phyloP scores from a whole-genome alignment of 768 basidiomycete species.

The Strobilomyces dryophilus region DNA sequence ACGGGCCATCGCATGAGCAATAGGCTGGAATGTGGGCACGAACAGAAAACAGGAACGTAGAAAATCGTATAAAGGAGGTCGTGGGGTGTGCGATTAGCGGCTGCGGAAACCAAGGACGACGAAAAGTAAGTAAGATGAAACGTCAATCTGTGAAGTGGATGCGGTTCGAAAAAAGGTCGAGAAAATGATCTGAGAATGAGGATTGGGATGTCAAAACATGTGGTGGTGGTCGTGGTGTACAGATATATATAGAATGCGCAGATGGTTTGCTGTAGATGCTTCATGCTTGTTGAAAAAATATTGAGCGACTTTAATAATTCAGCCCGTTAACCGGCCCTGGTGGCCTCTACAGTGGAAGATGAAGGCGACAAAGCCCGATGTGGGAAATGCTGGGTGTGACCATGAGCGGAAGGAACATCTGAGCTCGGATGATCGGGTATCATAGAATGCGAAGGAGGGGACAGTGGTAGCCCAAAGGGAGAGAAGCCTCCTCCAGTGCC shows the following conservation, averaged over 20 bases:
- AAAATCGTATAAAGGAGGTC: slow-evolving; percentile 11
- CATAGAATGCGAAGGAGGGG: slow-evolving; percentile 32
- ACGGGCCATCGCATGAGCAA: slow-evolving; percentile 25
- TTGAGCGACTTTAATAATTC: slow-evolving; percentile 37
- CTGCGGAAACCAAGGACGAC: slow-evolving; percentile 20
- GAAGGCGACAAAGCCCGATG: slow-evolving; percentile 37
- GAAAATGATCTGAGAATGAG: slow-evolving; percentile 24
- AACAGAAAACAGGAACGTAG: slow-evolving; percentile 13
- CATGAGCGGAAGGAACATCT: slow-evolving; percentile 28
- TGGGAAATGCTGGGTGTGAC: slow-evolving; percentile 36
- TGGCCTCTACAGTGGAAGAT: slow-evolving; percentile 37
- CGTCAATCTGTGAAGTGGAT: slow-evolving; percentile 27
- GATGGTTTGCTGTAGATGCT: slow-evolving; percentile 38
- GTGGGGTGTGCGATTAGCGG: slow-evolving; percentile 28
- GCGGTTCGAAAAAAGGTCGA: slow-evolving; percentile 21
- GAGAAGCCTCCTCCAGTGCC: slow-evolving; percentile 25
- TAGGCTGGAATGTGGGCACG: slow-evolving; percentile 26
- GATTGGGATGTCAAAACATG: slow-evolving; percentile 31
- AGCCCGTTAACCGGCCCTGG: slow-evolving; percentile 37
- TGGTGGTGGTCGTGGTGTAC: slow-evolving; percentile 33
- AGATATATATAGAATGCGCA: slow-evolving; percentile 39
- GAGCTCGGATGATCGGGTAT: slow-evolving; percentile 35
- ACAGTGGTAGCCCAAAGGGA: slow-evolving; percentile 31
- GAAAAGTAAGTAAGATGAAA: slow-evolving; percentile 29
- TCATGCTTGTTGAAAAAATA: slow-evolving; percentile 36